Evolutionary conservation across 2,329 filamentous ascomycete species (phyloP).

Genomic region (Tolypocladium amazonense): DNA sequence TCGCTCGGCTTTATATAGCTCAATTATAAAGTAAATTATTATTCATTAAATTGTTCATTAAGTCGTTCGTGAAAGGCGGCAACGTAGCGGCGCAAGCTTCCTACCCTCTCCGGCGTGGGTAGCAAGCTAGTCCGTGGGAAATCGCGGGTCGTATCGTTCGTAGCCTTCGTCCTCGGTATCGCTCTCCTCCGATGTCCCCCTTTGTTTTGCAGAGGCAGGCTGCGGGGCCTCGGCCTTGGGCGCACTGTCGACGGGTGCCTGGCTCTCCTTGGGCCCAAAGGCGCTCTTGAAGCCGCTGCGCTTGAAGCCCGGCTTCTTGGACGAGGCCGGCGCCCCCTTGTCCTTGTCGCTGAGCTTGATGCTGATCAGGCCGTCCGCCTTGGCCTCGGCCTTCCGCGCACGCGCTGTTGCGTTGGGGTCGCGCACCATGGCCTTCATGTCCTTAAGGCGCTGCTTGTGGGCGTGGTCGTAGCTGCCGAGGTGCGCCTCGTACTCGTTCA

Average conservation of each 20-base stretch:
- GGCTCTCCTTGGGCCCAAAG: constrained; percentile 45
- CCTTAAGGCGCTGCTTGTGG: constrained; percentile 81
- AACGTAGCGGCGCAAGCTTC: not conserved
- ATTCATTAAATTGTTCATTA: no score
- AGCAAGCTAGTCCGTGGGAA: constrained; percentile 40
- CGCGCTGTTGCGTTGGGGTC: constrained; percentile 56
- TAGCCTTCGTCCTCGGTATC: constrained; percentile 64
- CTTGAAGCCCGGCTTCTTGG: constrained; percentile 63
- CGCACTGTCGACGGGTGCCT: not conserved
- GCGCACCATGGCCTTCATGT: constrained; percentile 76
- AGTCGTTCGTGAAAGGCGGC: not conserved
- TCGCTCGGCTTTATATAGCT: no score
- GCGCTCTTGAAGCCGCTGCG: constrained; percentile 77
- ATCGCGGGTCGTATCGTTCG: constrained; percentile 52
- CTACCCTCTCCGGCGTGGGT: no score
- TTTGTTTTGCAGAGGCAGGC: constrained; percentile 15
- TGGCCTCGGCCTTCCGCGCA: constrained; percentile 59
- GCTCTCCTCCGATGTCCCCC: constrained; percentile 33
- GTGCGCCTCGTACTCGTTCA: constrained; percentile 94
- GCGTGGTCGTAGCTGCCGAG: constrained; percentile 91
- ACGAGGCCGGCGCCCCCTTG: constrained; percentile 3
- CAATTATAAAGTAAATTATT: no score
- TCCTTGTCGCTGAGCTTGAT: constrained; percentile 46
- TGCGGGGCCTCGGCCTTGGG: not conserved
- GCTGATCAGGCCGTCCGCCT: constrained; percentile 57